Percentiles rank a stretch among this genome's conserved stretches.
These are phyloP conservation scores for Sherardia arvensis DNA, from an alignment of 257 asterid genomes.

Conservation along the genomic window DNA sequence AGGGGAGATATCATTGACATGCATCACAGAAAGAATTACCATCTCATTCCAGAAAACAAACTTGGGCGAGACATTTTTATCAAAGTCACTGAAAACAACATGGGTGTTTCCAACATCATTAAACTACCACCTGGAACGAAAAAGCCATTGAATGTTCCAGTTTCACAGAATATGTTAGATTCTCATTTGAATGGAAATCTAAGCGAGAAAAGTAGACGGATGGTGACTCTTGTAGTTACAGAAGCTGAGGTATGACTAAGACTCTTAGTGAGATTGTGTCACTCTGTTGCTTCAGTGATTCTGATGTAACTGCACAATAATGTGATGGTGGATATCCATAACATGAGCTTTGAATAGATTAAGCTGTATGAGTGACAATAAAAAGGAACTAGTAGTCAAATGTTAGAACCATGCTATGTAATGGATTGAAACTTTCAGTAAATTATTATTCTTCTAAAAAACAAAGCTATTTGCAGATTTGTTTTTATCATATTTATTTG, in stretches of 20 bases:
- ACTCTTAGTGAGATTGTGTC: background rate
- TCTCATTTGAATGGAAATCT: conserved; percentile 73
- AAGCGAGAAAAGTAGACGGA: conserved; percentile 36
- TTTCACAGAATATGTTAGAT: conserved; percentile 70
- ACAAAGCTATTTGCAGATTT: background rate
- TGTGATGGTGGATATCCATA: background rate
- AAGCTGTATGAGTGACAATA: background rate
- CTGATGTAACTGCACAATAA: no score
- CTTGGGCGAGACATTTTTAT: conserved; percentile 86
- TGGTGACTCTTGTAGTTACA: conserved; percentile 65
- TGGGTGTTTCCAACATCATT: conserved; percentile 39
- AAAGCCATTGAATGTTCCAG: conserved; percentile 64
- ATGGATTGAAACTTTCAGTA: background rate
- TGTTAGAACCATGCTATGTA: background rate
- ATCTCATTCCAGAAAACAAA: conserved; percentile 74
- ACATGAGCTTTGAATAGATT: background rate
- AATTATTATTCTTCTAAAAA: background rate
- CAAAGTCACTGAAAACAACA: conserved; percentile 39
- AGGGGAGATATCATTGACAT: conserved; percentile 54
- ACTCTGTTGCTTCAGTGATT: background rate
- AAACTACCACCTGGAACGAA: conserved; percentile 83
- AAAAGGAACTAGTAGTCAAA: background rate
- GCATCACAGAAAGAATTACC: conserved; percentile 57
- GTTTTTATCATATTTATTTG: background rate
- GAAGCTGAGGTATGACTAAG: conserved; percentile 75